Percentiles rank a stretch among this genome's conserved stretches.
Conservation (phyloP, 306 rosid species). For the Dicorynia guianensis region DNA sequence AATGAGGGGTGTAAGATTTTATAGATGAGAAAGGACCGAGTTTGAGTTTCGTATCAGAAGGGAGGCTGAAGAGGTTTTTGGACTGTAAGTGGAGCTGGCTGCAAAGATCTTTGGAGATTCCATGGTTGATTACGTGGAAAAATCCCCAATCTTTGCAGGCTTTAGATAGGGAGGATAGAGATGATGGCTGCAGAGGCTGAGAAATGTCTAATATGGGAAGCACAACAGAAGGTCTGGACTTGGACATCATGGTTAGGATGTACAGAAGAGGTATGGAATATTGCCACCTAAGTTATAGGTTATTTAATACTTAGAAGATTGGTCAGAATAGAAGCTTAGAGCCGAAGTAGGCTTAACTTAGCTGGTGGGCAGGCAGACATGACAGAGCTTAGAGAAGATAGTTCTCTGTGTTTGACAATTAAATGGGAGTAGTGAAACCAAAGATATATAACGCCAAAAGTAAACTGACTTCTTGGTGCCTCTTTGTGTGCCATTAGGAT, state of each 20-base stretch:
- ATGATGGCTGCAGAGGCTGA: slow-evolving; percentile 65
- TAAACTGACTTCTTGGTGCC: slow-evolving; percentile 39
- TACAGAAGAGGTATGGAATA: slow-evolving; percentile 58
- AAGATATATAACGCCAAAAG: slow-evolving; percentile 39
- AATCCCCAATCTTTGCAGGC: slow-evolving; percentile 93
- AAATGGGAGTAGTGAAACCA: slow-evolving; percentile 49
- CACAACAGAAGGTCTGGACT: slow-evolving; percentile 56
- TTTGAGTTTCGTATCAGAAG: slow-evolving; percentile 80
- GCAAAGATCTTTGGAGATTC: slow-evolving; percentile 79
- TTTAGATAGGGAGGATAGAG: slow-evolving; percentile 65
- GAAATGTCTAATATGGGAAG: slow-evolving; percentile 90
- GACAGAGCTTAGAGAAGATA: slow-evolving; percentile 40
- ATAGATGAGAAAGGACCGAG: slow-evolving; percentile 87
- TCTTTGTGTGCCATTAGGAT: slow-evolving; percentile 18
- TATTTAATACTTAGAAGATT: slow-evolving; percentile 52
- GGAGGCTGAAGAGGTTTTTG: slow-evolving; percentile 66
- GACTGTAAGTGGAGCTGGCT: slow-evolving; percentile 61
- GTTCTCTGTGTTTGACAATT: slow-evolving; percentile 16
- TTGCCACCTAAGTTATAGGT: slow-evolving; percentile 54
- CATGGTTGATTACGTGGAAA: slow-evolving; percentile 91
- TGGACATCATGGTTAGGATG: slow-evolving; percentile 58
- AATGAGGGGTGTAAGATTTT: slow-evolving; percentile 85
- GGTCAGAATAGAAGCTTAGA: slow-evolving; percentile 44
- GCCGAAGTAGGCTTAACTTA: slow-evolving; percentile 37
- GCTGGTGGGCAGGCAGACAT: background rate